Base-by-base conservation (phyloP, 176 grass and related monocot species). In the Chrysopogon serrulatus region DNA sequence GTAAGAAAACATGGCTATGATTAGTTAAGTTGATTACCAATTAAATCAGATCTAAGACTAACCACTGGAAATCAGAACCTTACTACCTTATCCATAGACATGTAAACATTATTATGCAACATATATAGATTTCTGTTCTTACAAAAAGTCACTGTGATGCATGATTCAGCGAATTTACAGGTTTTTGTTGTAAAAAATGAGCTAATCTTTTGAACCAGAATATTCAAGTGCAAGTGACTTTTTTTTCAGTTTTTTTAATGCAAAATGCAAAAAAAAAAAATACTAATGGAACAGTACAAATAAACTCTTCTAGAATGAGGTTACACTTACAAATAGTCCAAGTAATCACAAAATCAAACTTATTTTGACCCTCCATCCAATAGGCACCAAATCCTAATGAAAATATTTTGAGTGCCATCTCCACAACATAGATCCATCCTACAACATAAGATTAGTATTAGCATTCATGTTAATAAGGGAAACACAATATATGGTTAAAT, bases 351-450 rank as follows among this genome's bases (percentile, higher is more conserved):
- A 98, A 98, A 82, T 98, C 96, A 76, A 98, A 98, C 51, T 78
- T 90, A 78, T 98, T 98, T 93, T 93, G 93, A 48, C 96, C 96
- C 71, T 98, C 96, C 93, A 90, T 93, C 96, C 96, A 98, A 74
- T 98, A 98, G 80, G 89, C 73, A 21, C 79, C 76, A 89, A 98
- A 98, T 73, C 96, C 96, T 59, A 90, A 88, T 65, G 96, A 93
- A 86, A 98, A 98, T 84, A 98, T 95, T 90, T 98, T 98, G 39
- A 98, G 85, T 91, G 91, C 93, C 96, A 95, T 90, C 83, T 98
- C 96, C 28, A 90, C 75, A 40, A 98, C 96, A 85, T 98, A 98
- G 80, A 98, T 84, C 96, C 96, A 98, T 73, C 96, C 96, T 98
- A 85, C 34, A 93, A 78, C 18, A 94, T 85, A 76, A 71, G 6